These are phyloP conservation scores for Bruguiera hainesii DNA, from an alignment of 441 rosid genomes.

Conservation along the genomic window DNA sequence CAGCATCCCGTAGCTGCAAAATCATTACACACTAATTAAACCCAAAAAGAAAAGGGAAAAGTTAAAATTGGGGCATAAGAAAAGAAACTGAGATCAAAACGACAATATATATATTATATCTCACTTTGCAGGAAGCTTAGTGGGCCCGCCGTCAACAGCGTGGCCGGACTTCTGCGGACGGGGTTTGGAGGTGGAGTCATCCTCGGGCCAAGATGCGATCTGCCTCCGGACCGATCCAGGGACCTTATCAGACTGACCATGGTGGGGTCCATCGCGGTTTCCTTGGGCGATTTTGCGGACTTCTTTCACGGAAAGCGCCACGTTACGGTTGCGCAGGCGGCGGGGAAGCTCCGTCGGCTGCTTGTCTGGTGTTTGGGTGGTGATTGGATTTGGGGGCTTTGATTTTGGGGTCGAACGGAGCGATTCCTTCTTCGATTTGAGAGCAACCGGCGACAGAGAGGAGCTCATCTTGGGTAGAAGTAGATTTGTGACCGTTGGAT, in stretches of 20 bases:
- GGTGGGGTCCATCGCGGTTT: constrained; percentile 11
- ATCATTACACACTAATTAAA: not conserved
- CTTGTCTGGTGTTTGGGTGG: constrained; percentile 64
- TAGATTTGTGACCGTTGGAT: constrained; percentile 4
- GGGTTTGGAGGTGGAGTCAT: too few relatives aligned
- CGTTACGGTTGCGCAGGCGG: constrained; percentile 54
- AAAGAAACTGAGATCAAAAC: too few relatives aligned
- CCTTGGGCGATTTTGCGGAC: constrained; percentile 55
- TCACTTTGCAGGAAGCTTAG: constrained; percentile 57
- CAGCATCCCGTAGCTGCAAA: constrained; percentile 51
- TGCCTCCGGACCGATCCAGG: constrained; percentile 44
- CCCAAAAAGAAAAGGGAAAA: not conserved
- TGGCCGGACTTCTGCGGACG: not conserved
- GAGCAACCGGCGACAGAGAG: constrained; percentile 26
- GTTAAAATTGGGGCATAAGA: too few relatives aligned
- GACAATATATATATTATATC: not conserved
- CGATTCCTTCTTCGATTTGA: constrained; percentile 40
- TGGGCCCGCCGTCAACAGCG: not conserved
- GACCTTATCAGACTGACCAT: constrained; percentile 5
- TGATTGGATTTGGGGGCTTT: not conserved
- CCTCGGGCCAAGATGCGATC: constrained; percentile 35
- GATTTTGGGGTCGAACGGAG: constrained; percentile 28
- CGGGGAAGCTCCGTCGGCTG: constrained; percentile 23
- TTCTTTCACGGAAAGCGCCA: constrained; percentile 60
- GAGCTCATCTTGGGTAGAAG: not conserved